Conservation (phyloP, 495 filamentous ascomycete species). For the Extremus antarcticus region DNA sequence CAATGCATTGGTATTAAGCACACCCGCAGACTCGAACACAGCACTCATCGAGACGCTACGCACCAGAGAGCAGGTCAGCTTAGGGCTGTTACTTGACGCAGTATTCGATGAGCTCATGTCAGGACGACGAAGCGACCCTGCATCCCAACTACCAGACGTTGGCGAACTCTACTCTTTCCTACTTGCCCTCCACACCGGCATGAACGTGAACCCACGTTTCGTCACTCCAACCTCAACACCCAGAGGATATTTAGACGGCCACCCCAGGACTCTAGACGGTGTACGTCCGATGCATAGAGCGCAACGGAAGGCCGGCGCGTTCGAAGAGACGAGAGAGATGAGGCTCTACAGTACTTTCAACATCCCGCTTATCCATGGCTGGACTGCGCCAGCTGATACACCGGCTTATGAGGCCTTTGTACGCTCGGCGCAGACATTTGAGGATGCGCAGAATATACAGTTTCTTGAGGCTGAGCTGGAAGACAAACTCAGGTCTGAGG, state of each 20-base stretch:
- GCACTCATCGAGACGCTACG: conserved; percentile 65
- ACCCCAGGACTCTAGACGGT: conserved; percentile 25
- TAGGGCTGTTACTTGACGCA: conserved; percentile 73
- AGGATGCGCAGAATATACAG: conserved; percentile 78
- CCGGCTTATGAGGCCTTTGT: conserved; percentile 53
- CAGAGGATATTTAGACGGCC: conserved; percentile 13
- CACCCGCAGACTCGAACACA: conserved; percentile 50
- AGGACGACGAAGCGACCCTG: conserved; percentile 38
- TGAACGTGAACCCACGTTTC: conserved; percentile 95
- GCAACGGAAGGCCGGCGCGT: conserved; percentile 50
- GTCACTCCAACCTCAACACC: conserved; percentile 36
- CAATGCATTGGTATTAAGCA: conserved; percentile 78
- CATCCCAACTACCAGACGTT: conserved; percentile 66
- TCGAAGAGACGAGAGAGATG: conserved; percentile 76
- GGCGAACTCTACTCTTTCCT: conserved; percentile 78
- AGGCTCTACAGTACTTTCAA: conserved; percentile 75
- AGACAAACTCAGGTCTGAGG: conserved; percentile 52
- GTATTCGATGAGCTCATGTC: conserved; percentile 88
- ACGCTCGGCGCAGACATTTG: conserved; percentile 67
- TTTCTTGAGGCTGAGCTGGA: conserved; percentile 84
- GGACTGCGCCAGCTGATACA: conserved; percentile 61
- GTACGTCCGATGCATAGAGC: conserved; percentile 14
- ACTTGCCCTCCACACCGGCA: conserved; percentile 81
- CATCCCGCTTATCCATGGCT: conserved; percentile 87
- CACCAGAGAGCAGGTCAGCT: conserved; percentile 74